phyloP scores from a whole-genome alignment of 768 basidiomycete species.

The Ramaria sp. region DNA sequence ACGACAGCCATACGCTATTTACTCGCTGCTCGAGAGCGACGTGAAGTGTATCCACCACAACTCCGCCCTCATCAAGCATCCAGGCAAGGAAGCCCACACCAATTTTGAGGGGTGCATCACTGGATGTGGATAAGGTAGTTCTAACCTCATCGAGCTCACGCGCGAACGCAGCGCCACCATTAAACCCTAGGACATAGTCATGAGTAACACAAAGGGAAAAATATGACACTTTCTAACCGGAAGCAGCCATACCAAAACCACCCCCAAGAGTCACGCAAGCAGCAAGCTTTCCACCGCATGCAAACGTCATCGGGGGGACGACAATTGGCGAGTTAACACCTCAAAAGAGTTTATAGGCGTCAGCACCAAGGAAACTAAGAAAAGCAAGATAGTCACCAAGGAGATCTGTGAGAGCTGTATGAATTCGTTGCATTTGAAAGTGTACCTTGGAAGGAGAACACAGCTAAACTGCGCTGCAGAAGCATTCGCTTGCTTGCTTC shows the following conservation, averaged over 20 bases:
- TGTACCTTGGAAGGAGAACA: too few species aligned
- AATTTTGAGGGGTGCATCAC: constrained; percentile 32
- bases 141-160: constrained; percentile 47
- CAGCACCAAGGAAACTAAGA: too few species aligned
- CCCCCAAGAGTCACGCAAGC: constrained; percentile 56
- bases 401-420: background rate
- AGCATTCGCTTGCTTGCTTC: too few species aligned
- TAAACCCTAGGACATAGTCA: constrained; percentile 24
- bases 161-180: constrained; percentile 27
- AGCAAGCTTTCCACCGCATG: constrained; percentile 47
- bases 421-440: constrained; percentile 7
- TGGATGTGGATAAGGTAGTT: constrained; percentile 24
- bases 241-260: constrained; percentile 66
- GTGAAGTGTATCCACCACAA: constrained; percentile 29
- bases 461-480: too few species aligned
- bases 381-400: background rate
- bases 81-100: constrained; percentile 72
- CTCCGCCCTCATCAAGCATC: constrained; percentile 43
- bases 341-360: background rate
- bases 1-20: constrained; percentile 64
- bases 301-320: constrained; percentile 61
- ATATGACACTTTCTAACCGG: constrained; percentile 30
- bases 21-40: constrained; percentile 46
- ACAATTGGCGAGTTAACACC: constrained; percentile 38
- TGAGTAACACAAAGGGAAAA: background rate